Evolutionary conservation across 441 rosid genomes (phyloP).

Genomic region (Manihot esculenta): DNA sequence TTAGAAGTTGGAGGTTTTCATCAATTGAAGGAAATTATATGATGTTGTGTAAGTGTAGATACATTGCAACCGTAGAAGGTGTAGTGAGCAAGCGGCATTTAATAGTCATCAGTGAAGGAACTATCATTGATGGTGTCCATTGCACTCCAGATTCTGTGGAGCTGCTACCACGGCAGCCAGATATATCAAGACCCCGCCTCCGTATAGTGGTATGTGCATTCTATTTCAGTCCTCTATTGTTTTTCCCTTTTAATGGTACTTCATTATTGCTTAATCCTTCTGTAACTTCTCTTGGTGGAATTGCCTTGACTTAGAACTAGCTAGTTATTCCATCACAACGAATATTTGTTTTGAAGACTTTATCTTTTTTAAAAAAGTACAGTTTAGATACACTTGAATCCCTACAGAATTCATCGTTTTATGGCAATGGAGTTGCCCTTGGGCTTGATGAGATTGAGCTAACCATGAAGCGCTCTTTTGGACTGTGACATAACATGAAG

Average conservation of each 20-base stretch:
- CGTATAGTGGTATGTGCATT: constrained; percentile 67
- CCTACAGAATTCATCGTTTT: not conserved
- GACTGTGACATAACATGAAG: not conserved
- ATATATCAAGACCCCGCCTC: constrained; percentile 61
- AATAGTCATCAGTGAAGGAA: constrained; percentile 64
- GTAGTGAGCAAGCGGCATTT: constrained; percentile 62
- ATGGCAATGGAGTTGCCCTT: not conserved
- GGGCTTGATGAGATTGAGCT: constrained; percentile 1
- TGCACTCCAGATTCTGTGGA: constrained; percentile 89
- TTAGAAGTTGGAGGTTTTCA: not conserved
- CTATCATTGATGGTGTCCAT: constrained; percentile 66
- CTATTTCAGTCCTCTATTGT: not conserved
- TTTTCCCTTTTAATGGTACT: not conserved
- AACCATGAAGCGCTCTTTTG: not conserved
- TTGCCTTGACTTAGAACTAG: not conserved
- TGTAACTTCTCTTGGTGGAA: not conserved
- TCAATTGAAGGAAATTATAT: not conserved
- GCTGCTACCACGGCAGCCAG: constrained; percentile 73
- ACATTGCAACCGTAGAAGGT: constrained; percentile 71
- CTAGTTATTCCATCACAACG: not conserved
- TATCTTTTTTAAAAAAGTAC: not conserved
- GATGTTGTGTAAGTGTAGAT: constrained; percentile 45
- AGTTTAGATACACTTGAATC: not conserved
- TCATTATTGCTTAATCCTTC: not conserved
- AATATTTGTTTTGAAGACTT: not conserved